Percentiles rank a stretch among this genome's conserved stretches.
Conservation (phyloP, 2,329 filamentous ascomycete genomes). For the Teratosphaeria viscida region DNA sequence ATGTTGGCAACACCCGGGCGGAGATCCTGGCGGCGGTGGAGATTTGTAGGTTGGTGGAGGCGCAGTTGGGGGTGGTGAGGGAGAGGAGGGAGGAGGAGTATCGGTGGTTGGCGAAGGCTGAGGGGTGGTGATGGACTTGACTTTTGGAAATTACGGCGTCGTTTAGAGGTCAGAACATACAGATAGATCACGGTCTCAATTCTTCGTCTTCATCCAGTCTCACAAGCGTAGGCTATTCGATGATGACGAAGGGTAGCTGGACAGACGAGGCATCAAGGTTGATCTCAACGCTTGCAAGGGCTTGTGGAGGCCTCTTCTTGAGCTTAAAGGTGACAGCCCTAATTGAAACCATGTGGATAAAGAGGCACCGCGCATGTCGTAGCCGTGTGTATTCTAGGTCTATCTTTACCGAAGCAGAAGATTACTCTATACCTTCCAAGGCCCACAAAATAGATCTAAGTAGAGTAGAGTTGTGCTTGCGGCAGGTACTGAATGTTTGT, state of each 20-base stretch:
- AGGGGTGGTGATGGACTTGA: constrained; percentile 4
- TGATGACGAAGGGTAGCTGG: too few species aligned
- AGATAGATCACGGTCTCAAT: too few species aligned
- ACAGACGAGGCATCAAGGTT: too few species aligned
- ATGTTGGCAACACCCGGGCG: constrained; percentile 9
- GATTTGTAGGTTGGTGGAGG: constrained; percentile 11
- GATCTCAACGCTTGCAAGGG: too few species aligned
- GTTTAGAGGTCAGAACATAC: neutral
- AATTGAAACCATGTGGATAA: too few species aligned
- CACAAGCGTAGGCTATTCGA: too few species aligned
- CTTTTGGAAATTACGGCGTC: constrained; percentile 40
- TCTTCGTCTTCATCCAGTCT: too few species aligned
- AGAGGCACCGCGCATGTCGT: too few species aligned
- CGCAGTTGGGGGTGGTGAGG: constrained; percentile 5
- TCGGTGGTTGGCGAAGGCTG: constrained; percentile 8
- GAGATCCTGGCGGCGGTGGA: constrained; percentile 11
- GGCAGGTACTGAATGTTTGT: neutral
- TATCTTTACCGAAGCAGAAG: neutral
- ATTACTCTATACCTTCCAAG: neutral
- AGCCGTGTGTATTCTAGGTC: neutral
- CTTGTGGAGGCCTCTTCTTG: too few species aligned
- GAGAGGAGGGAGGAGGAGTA: constrained; percentile 10
- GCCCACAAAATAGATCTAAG: neutral
- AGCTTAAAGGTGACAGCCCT: too few species aligned
- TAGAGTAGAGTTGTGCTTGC: neutral